Evolutionary conservation across 225 moss, liverwort and hornwort genomes (phyloP), one percentile per base, ranked within the genome.

Genomic region (Bryoerythrophyllum caledonicum): DNA sequence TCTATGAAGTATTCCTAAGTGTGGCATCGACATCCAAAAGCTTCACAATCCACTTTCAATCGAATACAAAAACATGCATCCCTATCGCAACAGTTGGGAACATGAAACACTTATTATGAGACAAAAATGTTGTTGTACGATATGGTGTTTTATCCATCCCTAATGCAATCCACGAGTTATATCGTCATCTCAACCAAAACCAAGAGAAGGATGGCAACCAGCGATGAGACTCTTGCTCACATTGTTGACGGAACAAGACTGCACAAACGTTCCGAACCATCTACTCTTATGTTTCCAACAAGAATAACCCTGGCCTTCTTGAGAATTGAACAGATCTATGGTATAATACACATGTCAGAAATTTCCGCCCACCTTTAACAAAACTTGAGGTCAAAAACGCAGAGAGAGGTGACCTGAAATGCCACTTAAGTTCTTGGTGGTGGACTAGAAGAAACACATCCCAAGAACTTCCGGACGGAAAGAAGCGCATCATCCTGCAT

Each of bases 401-500:
- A 60, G 59, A 49, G 66, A 35, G 37, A 72, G 10, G 49, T 49
- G 10, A 51, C 35, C 49, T 27, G 40, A 32, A 21, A 53, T 61
- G 67, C 57, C 62, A 78, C 72, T 79, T 77, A 75, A 56, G 54
- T n/a, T 77, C 52, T 81, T 79, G 77, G 81, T 43, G 46, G 77
- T 54, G 75, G 61, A 74, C 55, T 89, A 24, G 75, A 60, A 67
- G 90, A 77, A 46, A 60, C 70, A 56, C 66, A 72, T 24, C 90
- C 90, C 75, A 90, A 56, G 37, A 64, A 77, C 83, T 87, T 87
- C 15, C 85, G 85, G 37, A 90, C 81, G 24, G 90, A 87, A 68
- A 74, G 79, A 61, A 90, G 81, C 27, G 87, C 87, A 81, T 90
- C 69, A 14, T 74, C 81, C 90, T 90, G 85, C 81, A 77, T 62